These are phyloP conservation scores for Clonostachys rosea DNA, from an alignment of 2,329 filamentous ascomycete genomes.

Conservation along the genomic window DNA sequence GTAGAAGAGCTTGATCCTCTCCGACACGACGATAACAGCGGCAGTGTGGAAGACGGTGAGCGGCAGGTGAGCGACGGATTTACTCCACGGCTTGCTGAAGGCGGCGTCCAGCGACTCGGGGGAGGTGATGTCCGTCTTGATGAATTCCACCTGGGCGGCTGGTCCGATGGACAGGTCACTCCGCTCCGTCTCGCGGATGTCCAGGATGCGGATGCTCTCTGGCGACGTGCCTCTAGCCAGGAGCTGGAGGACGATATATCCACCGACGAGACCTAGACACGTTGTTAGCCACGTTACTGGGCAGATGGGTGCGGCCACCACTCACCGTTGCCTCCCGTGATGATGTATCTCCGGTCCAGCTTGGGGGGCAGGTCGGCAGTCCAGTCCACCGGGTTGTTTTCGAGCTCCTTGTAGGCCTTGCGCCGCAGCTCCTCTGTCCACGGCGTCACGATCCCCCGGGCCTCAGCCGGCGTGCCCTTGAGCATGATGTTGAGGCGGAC, in stretches of 20 bases:
- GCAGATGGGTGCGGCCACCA: background rate
- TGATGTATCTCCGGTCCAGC: conserved; percentile 1
- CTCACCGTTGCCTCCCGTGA: conserved; percentile 1
- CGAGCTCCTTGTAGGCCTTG: background rate
- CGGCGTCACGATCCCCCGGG: too few species aligned
- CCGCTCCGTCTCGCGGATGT: conserved; percentile 35
- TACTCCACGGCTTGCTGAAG: conserved; percentile 42
- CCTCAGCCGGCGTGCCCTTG: too few species aligned
- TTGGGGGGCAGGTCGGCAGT: background rate
- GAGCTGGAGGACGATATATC: conserved; percentile 48
- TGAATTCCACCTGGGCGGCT: conserved; percentile 31
- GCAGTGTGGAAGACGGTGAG: conserved; percentile 55
- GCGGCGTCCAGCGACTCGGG: conserved; percentile 32
- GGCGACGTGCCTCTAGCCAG: conserved; percentile 45
- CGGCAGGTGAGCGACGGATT: conserved; percentile 31
- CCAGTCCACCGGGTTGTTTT: background rate
- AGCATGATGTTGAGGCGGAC: too few species aligned
- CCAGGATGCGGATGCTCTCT: conserved; percentile 46
- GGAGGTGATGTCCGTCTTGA: conserved; percentile 45
- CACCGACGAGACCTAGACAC: conserved; percentile 36
- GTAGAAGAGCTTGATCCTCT: conserved; percentile 40
- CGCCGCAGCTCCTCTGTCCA: too few species aligned
- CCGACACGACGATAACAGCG: conserved; percentile 45
- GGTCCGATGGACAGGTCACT: conserved; percentile 13
- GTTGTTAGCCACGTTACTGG: background rate